Conservation (phyloP, 1,284 basidiomycete species). For the Grifola frondosa region DNA sequence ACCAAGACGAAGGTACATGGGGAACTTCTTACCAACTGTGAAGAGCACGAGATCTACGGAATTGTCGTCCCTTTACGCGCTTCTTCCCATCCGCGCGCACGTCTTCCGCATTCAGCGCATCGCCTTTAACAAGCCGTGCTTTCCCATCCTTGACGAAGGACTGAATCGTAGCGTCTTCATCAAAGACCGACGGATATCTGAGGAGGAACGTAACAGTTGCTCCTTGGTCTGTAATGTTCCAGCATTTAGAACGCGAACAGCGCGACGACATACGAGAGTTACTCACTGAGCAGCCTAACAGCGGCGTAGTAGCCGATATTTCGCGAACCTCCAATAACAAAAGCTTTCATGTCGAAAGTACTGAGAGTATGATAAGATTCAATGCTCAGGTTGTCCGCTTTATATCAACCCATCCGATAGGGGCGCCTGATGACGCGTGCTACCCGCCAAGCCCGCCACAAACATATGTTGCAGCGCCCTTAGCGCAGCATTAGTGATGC, state of each 20-base stretch:
- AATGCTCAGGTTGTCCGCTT: no score
- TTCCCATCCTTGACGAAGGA: conserved; percentile 39
- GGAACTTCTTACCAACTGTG: conserved; percentile 49
- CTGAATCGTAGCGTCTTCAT: conserved; percentile 44
- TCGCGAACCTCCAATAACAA: conserved; percentile 59
- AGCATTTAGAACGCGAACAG: no score
- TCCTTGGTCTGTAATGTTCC: conserved; percentile 45
- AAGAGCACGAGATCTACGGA: conserved; percentile 48
- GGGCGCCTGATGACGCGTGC: no score
- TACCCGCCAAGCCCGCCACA: no score
- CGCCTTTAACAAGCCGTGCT: conserved; percentile 49
- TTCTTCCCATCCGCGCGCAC: conserved; percentile 45
- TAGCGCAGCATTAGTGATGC: no score
- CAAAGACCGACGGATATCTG: conserved; percentile 43
- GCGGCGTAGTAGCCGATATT: conserved; percentile 63
- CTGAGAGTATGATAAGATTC: no score
- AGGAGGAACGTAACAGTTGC: conserved; percentile 53
- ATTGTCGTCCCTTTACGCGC: conserved; percentile 32
- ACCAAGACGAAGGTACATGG: neutral
- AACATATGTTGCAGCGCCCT: no score
- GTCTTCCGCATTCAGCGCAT: conserved; percentile 46
- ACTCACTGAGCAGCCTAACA: conserved; percentile 49
- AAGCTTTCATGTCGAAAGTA: conserved; percentile 40
- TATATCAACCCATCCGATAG: no score
- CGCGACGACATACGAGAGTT: conserved; percentile 1